Evolutionary conservation across 805 yeast species (phyloP).

Genomic region (Clavispora phyllophila): DNA sequence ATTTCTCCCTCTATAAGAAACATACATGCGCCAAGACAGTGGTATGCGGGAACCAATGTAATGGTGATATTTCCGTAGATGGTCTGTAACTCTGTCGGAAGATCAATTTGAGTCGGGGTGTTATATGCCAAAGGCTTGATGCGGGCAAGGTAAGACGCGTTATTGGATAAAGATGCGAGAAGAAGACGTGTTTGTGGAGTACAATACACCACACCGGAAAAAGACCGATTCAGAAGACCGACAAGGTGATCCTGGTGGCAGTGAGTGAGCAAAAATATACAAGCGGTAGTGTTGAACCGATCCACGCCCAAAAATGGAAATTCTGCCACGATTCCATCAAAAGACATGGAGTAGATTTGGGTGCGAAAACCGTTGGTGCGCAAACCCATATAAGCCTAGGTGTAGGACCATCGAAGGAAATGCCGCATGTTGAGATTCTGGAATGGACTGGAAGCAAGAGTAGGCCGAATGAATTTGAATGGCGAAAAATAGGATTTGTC

Average conservation of each 20-base stretch:
- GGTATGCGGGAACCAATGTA: constrained; percentile 47
- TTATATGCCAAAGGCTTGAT: constrained; percentile 18
- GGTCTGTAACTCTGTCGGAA: constrained; percentile 10
- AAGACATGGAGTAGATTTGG: constrained; percentile 19
- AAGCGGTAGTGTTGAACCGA: constrained; percentile 22
- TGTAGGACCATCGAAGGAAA: not conserved
- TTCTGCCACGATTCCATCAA: constrained; percentile 42
- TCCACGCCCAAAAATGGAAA: constrained; percentile 44
- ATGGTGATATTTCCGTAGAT: constrained; percentile 21
- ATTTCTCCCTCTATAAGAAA: constrained; percentile 37
- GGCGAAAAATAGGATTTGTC: no score
- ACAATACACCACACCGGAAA: constrained; percentile 43
- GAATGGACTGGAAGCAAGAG: no score
- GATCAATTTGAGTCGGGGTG: constrained; percentile 13
- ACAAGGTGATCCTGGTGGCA: constrained; percentile 50
- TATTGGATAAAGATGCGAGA: constrained; percentile 15
- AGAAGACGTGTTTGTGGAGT: constrained; percentile 34
- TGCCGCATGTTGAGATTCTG: no score
- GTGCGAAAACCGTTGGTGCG: not conserved
- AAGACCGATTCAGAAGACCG: constrained; percentile 40
- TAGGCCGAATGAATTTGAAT: no score
- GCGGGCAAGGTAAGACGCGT: constrained; percentile 15
- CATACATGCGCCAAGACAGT: constrained; percentile 59
- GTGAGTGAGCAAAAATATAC: constrained; percentile 41
- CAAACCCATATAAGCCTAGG: not conserved